Evolutionary conservation across 768 basidiomycete genomes (phyloP).

Genomic region (Sarcodon sp.): DNA sequence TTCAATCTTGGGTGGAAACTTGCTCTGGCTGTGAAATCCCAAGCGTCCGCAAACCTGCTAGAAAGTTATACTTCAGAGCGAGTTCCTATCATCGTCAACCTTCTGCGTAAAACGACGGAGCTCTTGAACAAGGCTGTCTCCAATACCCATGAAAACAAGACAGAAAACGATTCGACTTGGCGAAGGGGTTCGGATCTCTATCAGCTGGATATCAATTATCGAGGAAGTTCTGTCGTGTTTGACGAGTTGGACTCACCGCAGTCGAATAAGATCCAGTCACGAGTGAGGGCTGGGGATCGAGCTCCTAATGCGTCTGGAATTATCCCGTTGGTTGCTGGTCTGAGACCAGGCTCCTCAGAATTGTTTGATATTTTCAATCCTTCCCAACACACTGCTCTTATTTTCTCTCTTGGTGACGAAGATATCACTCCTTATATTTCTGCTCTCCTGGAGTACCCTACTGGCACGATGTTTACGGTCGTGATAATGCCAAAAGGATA

Average conservation of each 20-base stretch:
- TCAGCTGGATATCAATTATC: constrained; percentile 41
- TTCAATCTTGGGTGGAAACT: constrained; percentile 19
- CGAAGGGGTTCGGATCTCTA: constrained; percentile 9
- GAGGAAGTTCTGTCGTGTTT: constrained; percentile 33
- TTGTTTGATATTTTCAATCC: constrained; percentile 18
- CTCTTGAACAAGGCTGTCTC: constrained; percentile 5
- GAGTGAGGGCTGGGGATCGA: constrained; percentile 28
- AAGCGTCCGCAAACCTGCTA: constrained; percentile 13
- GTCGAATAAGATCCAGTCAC: constrained; percentile 8
- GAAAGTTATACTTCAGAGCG: constrained; percentile 16
- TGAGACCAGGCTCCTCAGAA: constrained; percentile 1
- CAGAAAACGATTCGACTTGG: constrained; percentile 4
- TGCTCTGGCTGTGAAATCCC: constrained; percentile 14
- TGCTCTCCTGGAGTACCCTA: neutral
- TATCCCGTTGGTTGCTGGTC: constrained; percentile 1
- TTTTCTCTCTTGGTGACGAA: constrained; percentile 12
- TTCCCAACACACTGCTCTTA: constrained; percentile 16
- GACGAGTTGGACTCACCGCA: constrained; percentile 18
- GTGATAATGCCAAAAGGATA: neutral
- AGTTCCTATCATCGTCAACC: constrained; percentile 14
- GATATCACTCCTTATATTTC: neutral
- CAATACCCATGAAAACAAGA: constrained; percentile 22
- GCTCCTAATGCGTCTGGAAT: constrained; percentile 30
- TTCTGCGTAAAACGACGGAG: constrained; percentile 13
- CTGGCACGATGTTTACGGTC: neutral